Evolutionary conservation across 495 filamentous ascomycete species (phyloP).

Genomic region (Clohesyomyces aquaticus): DNA sequence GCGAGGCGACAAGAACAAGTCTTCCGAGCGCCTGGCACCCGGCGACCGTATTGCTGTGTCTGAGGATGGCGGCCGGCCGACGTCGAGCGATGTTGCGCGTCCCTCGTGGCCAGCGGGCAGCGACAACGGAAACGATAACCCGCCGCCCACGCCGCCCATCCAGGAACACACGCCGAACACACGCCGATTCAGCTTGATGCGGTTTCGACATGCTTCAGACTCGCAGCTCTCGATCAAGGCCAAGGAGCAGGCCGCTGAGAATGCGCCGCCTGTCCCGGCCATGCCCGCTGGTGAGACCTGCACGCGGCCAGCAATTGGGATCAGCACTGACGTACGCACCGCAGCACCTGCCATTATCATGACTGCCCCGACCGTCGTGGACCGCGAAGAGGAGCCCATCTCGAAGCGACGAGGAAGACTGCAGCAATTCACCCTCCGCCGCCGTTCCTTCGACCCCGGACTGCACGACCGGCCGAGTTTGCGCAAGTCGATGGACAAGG

Average conservation of each 20-base stretch:
- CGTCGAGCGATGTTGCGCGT: slow-evolving; percentile 27
- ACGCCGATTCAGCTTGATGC: slow-evolving; percentile 85
- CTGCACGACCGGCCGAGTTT: slow-evolving; percentile 31
- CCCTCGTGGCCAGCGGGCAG: slow-evolving; percentile 23
- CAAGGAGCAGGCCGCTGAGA: slow-evolving; percentile 64
- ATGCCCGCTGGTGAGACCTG: slow-evolving; percentile 39
- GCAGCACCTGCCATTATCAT: slow-evolving; percentile 89
- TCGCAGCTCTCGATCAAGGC: slow-evolving; percentile 81
- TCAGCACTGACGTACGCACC: slow-evolving; percentile 30
- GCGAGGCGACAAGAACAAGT: slow-evolving; percentile 35
- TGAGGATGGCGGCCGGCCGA: slow-evolving; percentile 38
- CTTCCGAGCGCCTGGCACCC: slow-evolving; percentile 29
- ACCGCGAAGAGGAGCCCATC: slow-evolving; percentile 11
- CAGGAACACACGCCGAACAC: slow-evolving; percentile 46
- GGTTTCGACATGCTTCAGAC: slow-evolving; percentile 91
- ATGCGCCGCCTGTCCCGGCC: slow-evolving; percentile 64
- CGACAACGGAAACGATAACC: slow-evolving; percentile 19
- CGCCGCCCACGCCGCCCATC: slow-evolving; percentile 38
- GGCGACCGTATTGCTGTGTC: slow-evolving; percentile 28
- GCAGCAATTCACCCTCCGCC: slow-evolving; percentile 34
- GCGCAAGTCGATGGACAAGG: slow-evolving; percentile 43
- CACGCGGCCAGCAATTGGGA: slow-evolving; percentile 9
- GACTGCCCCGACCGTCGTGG: slow-evolving; percentile 80
- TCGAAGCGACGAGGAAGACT: slow-evolving; percentile 33
- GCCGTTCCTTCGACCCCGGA: slow-evolving; percentile 35